Evolutionary conservation across 2,329 filamentous ascomycete genomes (phyloP).

Genomic region (Colletotrichum ledebouriae): DNA sequence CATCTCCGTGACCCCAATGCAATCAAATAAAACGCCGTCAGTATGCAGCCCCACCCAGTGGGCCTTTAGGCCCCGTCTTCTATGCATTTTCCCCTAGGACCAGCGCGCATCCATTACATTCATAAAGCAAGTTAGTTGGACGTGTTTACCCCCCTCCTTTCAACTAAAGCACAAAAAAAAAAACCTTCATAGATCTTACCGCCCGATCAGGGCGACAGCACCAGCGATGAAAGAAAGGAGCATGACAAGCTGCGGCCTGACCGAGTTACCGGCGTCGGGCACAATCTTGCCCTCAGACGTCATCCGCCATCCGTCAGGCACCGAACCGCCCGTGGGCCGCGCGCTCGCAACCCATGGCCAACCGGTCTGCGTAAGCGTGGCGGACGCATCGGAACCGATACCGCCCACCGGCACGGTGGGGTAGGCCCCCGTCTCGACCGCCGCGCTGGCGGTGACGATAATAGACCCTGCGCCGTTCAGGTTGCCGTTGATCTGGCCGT

Average conservation of each 20-base stretch:
- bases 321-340: constrained; percentile 65
- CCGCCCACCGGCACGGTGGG: constrained; percentile 79
- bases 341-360: constrained; percentile 77
- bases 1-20: constrained; percentile 9
- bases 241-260: constrained; percentile 46
- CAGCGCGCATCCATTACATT: constrained; percentile 18
- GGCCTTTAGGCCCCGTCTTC: constrained; percentile 10
- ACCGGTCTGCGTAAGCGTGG: constrained; percentile 68
- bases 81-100: constrained; percentile 6
- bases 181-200: constrained; percentile 18
- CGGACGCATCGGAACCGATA: constrained; percentile 68
- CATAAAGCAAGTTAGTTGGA: background rate
- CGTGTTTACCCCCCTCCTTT: background rate
- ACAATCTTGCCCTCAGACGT: constrained; percentile 83
- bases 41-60: constrained; percentile 24
- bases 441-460: constrained; percentile 68
- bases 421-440: constrained; percentile 72
- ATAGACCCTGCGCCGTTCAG: constrained; percentile 66
- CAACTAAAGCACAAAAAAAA: too few species aligned
- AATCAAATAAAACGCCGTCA: constrained; percentile 28
- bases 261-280: constrained; percentile 71
- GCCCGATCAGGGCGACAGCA: constrained; percentile 40
- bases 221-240: constrained; percentile 46
- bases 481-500: constrained; percentile 80
- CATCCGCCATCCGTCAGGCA: constrained; percentile 87